Base-by-base conservation (phyloP, 2,329 filamentous ascomycete genomes). In the Alternaria sp. region DNA sequence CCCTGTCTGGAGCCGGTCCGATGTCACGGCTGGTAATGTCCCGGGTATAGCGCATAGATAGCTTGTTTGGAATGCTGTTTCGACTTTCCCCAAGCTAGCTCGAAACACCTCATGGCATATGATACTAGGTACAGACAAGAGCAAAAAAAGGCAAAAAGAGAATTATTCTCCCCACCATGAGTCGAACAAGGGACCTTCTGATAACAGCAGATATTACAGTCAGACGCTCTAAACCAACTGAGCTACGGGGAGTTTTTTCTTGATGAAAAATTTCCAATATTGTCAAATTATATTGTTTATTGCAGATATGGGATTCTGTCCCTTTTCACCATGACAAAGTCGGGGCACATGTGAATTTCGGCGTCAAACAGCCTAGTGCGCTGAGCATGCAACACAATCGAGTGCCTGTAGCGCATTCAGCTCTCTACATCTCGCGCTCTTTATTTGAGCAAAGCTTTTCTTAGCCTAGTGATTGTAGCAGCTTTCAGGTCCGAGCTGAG, bases 161-260 rank as follows among this genome's bases (percentile, higher is more conserved):
- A 50, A 43, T 36, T 38, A 18, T 22, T 75, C 74, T 75, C 73
- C 74, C 65, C 71, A 74, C 71, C 73, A 71, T 67, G 67, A 71
- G 69, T 71, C 68, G 68, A 71, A 71, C 67, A 67, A 69, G 68
- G 65, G 68, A 71, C 74, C 72, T 76, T 76, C 74, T 67, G 74
- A 73, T 75, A 59, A 69, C 71, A 75, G 70, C 59, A 41, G 62
- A 66, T 69, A 73, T 76, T 75, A 74, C 73, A 74, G 72, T 73
- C 72, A 71, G 75, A 76, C 72, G 74, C 74, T 72, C 75, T 76
- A 68, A 74, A 73, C 74, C 74, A 76, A 77, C 71, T 71, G 69
- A 67, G 69, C 68, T 67, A 71, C 68, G 68, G 63, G 68, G 68
- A 71, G 59, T 63, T 60, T 58, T 59, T 57, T 49, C 63, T 48